Conservation (phyloP, 306 rosid species). For the Potentilla sterilis region DNA sequence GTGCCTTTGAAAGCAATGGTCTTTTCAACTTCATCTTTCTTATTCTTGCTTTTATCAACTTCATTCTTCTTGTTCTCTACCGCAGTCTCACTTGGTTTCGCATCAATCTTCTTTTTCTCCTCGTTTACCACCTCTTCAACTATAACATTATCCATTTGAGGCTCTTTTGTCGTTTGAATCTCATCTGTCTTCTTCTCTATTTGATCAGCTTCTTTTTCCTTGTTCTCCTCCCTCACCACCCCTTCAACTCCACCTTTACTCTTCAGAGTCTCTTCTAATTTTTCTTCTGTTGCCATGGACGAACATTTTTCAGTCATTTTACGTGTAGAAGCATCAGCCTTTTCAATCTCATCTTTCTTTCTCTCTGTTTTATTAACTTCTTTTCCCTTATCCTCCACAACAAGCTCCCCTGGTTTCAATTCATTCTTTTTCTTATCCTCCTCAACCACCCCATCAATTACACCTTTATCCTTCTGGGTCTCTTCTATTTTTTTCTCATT, state of each 20-base stretch:
- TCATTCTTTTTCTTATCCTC: neutral
- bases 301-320: neutral
- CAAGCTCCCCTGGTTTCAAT: neutral
- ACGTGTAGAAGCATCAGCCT: neutral
- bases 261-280: neutral
- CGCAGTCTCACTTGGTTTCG: neutral
- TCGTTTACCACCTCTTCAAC: neutral
- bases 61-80: neutral
- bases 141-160: neutral
- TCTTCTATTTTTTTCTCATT: no score
- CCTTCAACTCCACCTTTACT: neutral
- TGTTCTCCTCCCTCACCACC: neutral
- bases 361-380: neutral
- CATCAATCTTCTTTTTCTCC: neutral
- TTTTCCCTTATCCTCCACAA: neutral
- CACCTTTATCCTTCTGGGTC: neutral
- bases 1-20: neutral
- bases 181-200: slow-evolving; percentile 1
- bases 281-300: neutral
- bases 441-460: neutral
- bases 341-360: neutral
- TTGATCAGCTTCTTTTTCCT: neutral
- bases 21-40: neutral
- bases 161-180: neutral
- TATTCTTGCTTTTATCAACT: neutral